These are phyloP conservation scores for Beta vulgaris DNA, from an alignment of 148 eudicot species.

Conservation along the genomic window DNA sequence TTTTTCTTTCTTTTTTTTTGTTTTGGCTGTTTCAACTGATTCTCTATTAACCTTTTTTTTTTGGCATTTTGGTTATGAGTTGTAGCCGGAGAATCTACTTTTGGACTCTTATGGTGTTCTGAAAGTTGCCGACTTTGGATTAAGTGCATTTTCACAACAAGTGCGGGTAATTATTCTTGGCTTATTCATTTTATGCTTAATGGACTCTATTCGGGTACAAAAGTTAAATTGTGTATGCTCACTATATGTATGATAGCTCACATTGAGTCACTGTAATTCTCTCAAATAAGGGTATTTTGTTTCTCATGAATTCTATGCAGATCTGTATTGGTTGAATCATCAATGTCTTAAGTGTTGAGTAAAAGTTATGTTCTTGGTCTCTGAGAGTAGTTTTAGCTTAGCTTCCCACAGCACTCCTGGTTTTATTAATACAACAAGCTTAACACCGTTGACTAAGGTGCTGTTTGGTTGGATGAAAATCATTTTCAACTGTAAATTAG, in stretches of 20 bases:
- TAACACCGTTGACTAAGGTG: no score
- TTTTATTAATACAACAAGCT: no score
- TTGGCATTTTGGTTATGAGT: background rate
- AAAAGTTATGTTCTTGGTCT: background rate
- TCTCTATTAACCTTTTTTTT: background rate
- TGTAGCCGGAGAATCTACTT: conserved; percentile 90
- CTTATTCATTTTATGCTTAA: background rate
- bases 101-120: conserved; percentile 68
- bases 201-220: no score
- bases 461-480: no score
- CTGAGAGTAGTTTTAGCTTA: background rate
- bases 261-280: no score
- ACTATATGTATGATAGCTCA: no score
- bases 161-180: conserved; percentile 49
- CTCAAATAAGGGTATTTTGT: no score
- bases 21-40: background rate
- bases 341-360: background rate
- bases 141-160: conserved; percentile 81
- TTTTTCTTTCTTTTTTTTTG: background rate
- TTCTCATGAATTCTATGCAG: background rate
- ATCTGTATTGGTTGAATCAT: background rate
- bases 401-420: no score
- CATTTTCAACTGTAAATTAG: no score
- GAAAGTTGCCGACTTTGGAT: conserved; percentile 90
- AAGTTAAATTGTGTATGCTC: no score